Conservation (phyloP, 352 stramenopile genomes). For the Globisporangium viniferum region DNA sequence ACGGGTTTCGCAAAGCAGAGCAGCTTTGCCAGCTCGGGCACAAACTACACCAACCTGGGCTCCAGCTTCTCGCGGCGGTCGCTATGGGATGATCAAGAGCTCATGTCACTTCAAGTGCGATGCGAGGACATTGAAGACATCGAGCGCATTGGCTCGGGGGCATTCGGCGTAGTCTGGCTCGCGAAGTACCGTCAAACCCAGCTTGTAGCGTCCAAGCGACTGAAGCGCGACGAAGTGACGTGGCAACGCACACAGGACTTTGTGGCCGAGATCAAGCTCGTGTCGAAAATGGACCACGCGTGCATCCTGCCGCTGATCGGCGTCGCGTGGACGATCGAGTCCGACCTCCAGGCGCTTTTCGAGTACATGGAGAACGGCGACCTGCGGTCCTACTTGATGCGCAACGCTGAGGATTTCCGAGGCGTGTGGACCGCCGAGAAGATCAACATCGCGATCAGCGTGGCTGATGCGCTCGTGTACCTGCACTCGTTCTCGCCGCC, state of each 20-base stretch:
- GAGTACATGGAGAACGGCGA: constrained; percentile 69
- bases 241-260: constrained; percentile 43
- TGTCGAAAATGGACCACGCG: constrained; percentile 51
- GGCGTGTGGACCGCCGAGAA: constrained; percentile 32
- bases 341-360: constrained; percentile 56
- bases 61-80: constrained; percentile 18
- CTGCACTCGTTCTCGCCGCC: constrained; percentile 40
- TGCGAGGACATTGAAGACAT: constrained; percentile 53
- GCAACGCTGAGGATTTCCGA: constrained; percentile 1
- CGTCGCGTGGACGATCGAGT: constrained; percentile 54
- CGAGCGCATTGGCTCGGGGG: constrained; percentile 39
- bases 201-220: constrained; percentile 46
- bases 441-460: constrained; percentile 30
- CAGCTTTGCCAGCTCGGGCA: background rate
- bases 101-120: constrained; percentile 44
- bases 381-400: constrained; percentile 40
- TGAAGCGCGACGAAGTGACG: constrained; percentile 42
- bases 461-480: constrained; percentile 45
- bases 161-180: constrained; percentile 46
- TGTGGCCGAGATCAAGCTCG: constrained; percentile 69
- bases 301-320: constrained; percentile 66
- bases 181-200: constrained; percentile 37
- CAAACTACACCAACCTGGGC: constrained; percentile 13
- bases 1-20: background rate
- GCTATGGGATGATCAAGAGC: constrained; percentile 53